phyloP scores from a whole-genome alignment of 192 early-diverging fungal genomes.

The Coemansia sp. region DNA sequence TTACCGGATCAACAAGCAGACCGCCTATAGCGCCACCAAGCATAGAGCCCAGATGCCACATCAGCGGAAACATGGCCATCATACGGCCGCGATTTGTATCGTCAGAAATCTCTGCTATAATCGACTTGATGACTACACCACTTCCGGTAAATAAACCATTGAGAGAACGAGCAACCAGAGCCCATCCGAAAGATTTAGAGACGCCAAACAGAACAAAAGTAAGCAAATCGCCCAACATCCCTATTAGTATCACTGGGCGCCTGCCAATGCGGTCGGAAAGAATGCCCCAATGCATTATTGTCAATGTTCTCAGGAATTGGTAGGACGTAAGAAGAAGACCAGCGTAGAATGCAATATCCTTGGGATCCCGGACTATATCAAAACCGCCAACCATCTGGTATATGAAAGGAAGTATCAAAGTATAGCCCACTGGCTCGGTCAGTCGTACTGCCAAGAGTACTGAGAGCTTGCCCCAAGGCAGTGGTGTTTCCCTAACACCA shows the following conservation, averaged over 20 bases:
- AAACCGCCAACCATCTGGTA: no score
- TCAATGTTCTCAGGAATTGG: constrained; percentile 48
- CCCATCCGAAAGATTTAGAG: constrained; percentile 59
- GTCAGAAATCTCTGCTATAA: constrained; percentile 82
- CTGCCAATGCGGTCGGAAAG: no score
- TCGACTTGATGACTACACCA: constrained; percentile 74
- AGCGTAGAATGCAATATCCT: constrained; percentile 75
- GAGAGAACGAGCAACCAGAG: constrained; percentile 60
- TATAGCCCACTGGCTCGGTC: no score
- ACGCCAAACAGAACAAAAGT: constrained; percentile 62
- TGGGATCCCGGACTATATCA: constrained; percentile 42
- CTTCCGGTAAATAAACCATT: constrained; percentile 73
- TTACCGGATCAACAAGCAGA: constrained; percentile 70
- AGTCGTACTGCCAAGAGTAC: no score
- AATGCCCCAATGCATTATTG: constrained; percentile 44
- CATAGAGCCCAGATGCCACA: no score
- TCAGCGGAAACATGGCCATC: constrained; percentile 67
- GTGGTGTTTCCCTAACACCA: no score
- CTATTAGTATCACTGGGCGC: no score
- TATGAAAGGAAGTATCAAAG: no score
- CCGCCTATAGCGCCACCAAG: constrained; percentile 64
- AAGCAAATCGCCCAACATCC: no score
- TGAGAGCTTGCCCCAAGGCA: no score
- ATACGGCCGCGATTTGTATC: constrained; percentile 71
- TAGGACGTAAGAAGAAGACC: constrained; percentile 55